Evolutionary conservation across 768 basidiomycete genomes (phyloP).

Genomic region (Xanthoconium purpureum): DNA sequence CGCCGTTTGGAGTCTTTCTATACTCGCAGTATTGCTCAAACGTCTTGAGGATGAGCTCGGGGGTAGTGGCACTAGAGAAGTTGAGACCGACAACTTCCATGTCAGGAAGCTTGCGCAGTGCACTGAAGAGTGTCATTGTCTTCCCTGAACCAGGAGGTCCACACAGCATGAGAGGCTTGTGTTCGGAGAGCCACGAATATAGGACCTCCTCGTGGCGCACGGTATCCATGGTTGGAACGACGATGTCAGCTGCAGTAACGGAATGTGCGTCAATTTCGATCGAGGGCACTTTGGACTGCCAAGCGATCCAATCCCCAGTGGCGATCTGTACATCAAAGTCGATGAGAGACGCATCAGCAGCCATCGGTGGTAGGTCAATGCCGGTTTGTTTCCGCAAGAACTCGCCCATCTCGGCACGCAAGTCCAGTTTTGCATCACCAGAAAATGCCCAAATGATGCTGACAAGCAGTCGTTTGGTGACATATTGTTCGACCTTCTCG

Average conservation of each 20-base stretch:
- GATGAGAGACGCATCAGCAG: conserved; percentile 78
- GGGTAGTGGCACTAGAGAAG: conserved; percentile 98
- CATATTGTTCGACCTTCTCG: conserved; percentile 88
- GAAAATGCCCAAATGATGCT: conserved; percentile 98
- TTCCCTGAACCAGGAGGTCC: conserved; percentile 99
- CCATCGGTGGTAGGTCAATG: conserved; percentile 81
- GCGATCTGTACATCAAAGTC: conserved; percentile 92
- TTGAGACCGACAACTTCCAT: conserved; percentile 99
- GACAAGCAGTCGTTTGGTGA: conserved; percentile 84
- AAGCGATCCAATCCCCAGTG: conserved; percentile 84
- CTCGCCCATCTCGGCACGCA: conserved; percentile 86
- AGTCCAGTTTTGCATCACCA: conserved; percentile 89
- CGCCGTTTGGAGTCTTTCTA: conserved; percentile 97
- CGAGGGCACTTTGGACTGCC: conserved; percentile 89
- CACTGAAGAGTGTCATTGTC: conserved; percentile 99
- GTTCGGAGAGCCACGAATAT: conserved; percentile 98
- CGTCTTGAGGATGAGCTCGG: conserved; percentile 96
- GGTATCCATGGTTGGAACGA: conserved; percentile 98
- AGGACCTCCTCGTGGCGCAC: conserved; percentile 97
- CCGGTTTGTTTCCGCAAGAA: conserved; percentile 82
- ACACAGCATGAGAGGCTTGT: conserved; percentile 96
- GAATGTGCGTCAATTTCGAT: conserved; percentile 97
- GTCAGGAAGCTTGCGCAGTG: conserved; percentile 93
- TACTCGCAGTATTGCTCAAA: conserved; percentile 99
- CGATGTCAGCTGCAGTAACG: conserved; percentile 93